A percentile compares a stretch with the other conserved stretches of the same genome.
phyloP scores from a whole-genome alignment of 192 early-diverging fungal genomes.

The Backusella sp. region DNA sequence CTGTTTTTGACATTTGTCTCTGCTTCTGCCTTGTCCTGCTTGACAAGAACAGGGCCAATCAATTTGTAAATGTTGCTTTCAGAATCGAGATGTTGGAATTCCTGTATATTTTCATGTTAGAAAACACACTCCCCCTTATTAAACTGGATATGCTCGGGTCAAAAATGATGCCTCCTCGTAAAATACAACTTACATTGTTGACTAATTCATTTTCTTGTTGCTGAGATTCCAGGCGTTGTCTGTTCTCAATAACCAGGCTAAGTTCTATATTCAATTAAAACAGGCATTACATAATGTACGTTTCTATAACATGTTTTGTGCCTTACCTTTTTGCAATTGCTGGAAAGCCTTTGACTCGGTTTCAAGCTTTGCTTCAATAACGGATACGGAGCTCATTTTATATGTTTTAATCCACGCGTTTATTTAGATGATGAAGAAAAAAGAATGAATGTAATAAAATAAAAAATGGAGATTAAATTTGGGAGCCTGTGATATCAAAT shows the following conservation, averaged over 20 bases:
- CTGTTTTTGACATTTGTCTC: slow-evolving; percentile 89
- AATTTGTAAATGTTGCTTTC: slow-evolving; percentile 92
- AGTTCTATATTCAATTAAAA: slow-evolving; percentile 55
- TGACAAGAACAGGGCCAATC: slow-evolving; percentile 93
- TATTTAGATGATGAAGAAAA: not conserved
- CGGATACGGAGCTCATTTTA: slow-evolving; percentile 38
- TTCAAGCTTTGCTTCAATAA: slow-evolving; percentile 64
- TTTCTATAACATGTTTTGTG: not conserved
- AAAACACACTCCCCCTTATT: not conserved
- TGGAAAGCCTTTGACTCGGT: slow-evolving; percentile 71
- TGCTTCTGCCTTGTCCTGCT: slow-evolving; percentile 89
- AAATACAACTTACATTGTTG: slow-evolving; percentile 57
- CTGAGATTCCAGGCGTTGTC: slow-evolving; percentile 91
- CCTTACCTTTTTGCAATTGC: slow-evolving; percentile 66
- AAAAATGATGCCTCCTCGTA: not conserved
- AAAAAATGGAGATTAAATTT: not conserved
- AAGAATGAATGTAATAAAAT: not conserved
- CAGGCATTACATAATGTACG: not conserved
- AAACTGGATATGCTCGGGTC: not conserved
- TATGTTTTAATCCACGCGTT: not conserved
- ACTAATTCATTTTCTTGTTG: slow-evolving; percentile 95
- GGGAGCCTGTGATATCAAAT: not conserved
- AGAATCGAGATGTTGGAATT: slow-evolving; percentile 82
- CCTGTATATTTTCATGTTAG: slow-evolving; percentile 45
- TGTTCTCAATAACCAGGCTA: slow-evolving; percentile 65